A percentile compares a stretch with the other conserved stretches of the same genome.
Conservation (phyloP, 768 basidiomycete species). For the Crepidotus variabilis region DNA sequence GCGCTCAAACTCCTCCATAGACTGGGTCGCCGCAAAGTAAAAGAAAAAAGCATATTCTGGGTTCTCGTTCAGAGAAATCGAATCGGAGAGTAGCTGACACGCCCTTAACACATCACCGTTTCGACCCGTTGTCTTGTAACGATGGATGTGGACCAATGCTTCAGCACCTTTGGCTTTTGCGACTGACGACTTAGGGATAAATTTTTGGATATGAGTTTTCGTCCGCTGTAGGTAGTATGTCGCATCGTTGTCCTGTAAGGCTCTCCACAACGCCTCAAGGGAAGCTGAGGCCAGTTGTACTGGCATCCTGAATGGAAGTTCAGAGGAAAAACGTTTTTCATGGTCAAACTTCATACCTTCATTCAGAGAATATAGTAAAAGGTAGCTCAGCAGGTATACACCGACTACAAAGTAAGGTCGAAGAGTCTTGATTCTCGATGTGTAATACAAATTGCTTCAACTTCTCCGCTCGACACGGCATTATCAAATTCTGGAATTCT, state of each 20-base stretch:
- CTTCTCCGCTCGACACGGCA: no score
- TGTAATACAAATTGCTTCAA: no score
- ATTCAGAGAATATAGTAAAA: no score
- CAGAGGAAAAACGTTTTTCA: no score
- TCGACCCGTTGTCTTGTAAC: background rate
- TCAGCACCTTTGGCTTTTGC: background rate
- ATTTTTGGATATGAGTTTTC: background rate
- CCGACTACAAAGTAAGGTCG: no score
- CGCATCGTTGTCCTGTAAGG: background rate
- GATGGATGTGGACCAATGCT: conserved; percentile 4
- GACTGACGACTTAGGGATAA: background rate
- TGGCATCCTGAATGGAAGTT: no score
- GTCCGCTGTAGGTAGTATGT: background rate
- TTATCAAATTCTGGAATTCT: no score
- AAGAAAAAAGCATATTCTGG: conserved; percentile 3
- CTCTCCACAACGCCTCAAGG: no score
- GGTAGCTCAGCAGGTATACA: no score
- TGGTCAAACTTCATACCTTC: no score
- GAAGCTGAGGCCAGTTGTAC: no score
- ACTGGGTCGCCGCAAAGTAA: conserved; percentile 2
- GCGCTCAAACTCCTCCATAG: conserved; percentile 7
- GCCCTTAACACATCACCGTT: background rate
- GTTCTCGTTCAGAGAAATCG: background rate
- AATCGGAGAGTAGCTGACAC: background rate
- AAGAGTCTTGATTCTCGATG: no score